Evolutionary conservation across 441 rosid genomes (phyloP).

Genomic region (Erysimum cheiri): DNA sequence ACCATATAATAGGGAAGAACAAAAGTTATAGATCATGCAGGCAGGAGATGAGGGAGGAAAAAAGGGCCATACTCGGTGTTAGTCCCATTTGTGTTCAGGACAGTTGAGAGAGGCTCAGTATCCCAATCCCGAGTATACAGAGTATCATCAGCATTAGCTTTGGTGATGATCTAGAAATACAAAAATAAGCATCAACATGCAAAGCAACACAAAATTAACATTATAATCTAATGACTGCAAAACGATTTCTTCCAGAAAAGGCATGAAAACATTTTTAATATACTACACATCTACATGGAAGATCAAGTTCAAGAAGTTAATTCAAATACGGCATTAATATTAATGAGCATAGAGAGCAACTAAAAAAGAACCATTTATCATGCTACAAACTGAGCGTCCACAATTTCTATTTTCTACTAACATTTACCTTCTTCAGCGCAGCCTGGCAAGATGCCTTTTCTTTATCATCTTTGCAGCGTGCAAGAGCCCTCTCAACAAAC

Average conservation of each 20-base stretch:
- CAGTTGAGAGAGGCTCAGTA: conserved; percentile 80
- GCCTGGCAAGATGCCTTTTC: conserved; percentile 73
- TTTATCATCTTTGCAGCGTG: conserved; percentile 79
- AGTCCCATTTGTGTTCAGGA: conserved; percentile 54
- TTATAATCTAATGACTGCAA: conserved; percentile 29
- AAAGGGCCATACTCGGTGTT: conserved; percentile 60
- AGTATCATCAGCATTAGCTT: conserved; percentile 79
- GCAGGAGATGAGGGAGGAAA: conserved; percentile 29
- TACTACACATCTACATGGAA: conserved; percentile 19
- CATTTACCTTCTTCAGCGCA: conserved; percentile 77
- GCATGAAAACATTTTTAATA: conserved; percentile 26
- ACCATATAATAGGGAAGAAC: conserved; percentile 28
- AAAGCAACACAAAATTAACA: conserved; percentile 13
- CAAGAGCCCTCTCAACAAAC: conserved; percentile 90
- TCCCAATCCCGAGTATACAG: conserved; percentile 92
- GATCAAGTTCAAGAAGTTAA: conserved; percentile 38
- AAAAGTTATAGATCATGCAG: conserved; percentile 22
- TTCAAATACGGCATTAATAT: conserved; percentile 25
- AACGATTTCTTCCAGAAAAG: conserved; percentile 23
- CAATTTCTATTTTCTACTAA: conserved; percentile 36
- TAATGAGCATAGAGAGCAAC: conserved; percentile 17
- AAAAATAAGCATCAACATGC: conserved; percentile 33
- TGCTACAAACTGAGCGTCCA: conserved; percentile 23
- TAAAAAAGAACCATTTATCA: conserved; percentile 13
- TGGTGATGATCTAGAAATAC: conserved; percentile 71